These are phyloP conservation scores for Pyropia yezoensis DNA, from an alignment of 23 red algal genomes.

Conservation along the genomic window DNA sequence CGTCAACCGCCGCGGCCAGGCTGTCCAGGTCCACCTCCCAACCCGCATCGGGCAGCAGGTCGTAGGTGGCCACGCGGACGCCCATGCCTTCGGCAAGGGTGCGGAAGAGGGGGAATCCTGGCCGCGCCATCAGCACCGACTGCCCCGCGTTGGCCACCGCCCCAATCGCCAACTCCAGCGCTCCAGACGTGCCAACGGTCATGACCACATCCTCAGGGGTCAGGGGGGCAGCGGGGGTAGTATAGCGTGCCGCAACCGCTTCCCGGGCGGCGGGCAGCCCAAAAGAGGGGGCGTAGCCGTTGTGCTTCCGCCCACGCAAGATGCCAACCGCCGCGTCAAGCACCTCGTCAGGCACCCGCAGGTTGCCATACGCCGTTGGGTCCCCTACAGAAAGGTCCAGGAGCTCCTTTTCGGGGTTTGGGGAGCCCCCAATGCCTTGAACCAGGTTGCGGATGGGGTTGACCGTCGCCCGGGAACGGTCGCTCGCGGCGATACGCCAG, in stretches of 20 bases:
- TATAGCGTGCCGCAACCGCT: slow-evolving; percentile 60
- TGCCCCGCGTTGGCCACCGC: slow-evolving; percentile 83
- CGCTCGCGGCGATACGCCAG: slow-evolving; percentile 62
- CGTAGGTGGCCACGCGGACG: slow-evolving; percentile 55
- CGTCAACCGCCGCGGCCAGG: slow-evolving; percentile 35
- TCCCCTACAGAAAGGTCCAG: slow-evolving; percentile 84
- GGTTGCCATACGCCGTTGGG: slow-evolving; percentile 84
- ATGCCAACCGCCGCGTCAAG: slow-evolving; percentile 25
- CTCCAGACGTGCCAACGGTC: slow-evolving; percentile 75
- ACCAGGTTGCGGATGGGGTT: slow-evolving; percentile 98
- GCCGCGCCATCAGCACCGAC: slow-evolving; percentile 75
- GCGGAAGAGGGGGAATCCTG: slow-evolving; percentile 88
- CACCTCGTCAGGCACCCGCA: slow-evolving; percentile 42
- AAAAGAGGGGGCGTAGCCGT: slow-evolving; percentile 86
- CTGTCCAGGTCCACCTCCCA: slow-evolving; percentile 73
- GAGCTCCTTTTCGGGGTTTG: slow-evolving; percentile 65
- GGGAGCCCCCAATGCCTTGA: slow-evolving; percentile 64
- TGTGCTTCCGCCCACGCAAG: slow-evolving; percentile 13
- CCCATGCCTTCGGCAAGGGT: slow-evolving; percentile 73
- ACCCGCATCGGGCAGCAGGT: slow-evolving; percentile 27
- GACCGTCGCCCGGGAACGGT: slow-evolving; percentile 59
- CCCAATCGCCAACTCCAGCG: slow-evolving; percentile 75
- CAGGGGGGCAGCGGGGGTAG: slow-evolving; percentile 21
- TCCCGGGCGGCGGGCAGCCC: slow-evolving; percentile 39
- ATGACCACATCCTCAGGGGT: slow-evolving; percentile 61